A percentile compares a stretch with the other conserved stretches of the same genome.
These are phyloP conservation scores for Linanthus parryae DNA, from an alignment of 148 eudicot genomes.

Conservation along the genomic window DNA sequence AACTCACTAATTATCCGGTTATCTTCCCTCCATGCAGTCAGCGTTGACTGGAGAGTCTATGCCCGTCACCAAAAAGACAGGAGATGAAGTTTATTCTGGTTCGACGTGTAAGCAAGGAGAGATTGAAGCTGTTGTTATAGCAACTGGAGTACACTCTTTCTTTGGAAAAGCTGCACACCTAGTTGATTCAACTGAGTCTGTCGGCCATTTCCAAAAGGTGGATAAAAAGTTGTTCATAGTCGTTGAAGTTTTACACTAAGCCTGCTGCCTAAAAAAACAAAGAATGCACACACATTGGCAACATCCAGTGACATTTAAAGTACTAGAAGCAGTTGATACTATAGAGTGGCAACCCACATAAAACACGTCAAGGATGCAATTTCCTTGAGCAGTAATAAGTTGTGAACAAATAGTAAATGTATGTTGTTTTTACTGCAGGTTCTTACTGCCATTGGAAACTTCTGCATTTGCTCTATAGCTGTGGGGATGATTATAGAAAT, in stretches of 20 bases:
- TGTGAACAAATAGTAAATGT: neutral
- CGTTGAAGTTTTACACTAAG: too few relatives aligned
- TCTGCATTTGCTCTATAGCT: conserved; percentile 74
- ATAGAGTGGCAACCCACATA: too few relatives aligned
- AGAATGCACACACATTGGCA: too few relatives aligned
- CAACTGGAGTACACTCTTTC: conserved; percentile 69
- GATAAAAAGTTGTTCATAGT: too few relatives aligned
- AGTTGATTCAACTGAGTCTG: conserved; percentile 55
- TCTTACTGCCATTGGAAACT: conserved; percentile 73
- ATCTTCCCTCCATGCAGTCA: conserved; percentile 34
- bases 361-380: neutral
- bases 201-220: conserved; percentile 79
- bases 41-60: conserved; percentile 75
- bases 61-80: conserved; percentile 56
- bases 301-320: too few relatives aligned
- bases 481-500: conserved; percentile 67
- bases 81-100: conserved; percentile 68
- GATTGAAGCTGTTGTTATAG: conserved; percentile 66
- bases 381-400: neutral
- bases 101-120: conserved; percentile 77
- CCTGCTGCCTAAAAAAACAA: too few relatives aligned
- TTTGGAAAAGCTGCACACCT: conserved; percentile 71
- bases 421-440: conserved; percentile 35
- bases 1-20: too few relatives aligned
- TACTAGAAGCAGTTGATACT: too few relatives aligned